Base-by-base conservation (phyloP, 176 grass and related monocot species). In the Bolboschoenus planiculmis region DNA sequence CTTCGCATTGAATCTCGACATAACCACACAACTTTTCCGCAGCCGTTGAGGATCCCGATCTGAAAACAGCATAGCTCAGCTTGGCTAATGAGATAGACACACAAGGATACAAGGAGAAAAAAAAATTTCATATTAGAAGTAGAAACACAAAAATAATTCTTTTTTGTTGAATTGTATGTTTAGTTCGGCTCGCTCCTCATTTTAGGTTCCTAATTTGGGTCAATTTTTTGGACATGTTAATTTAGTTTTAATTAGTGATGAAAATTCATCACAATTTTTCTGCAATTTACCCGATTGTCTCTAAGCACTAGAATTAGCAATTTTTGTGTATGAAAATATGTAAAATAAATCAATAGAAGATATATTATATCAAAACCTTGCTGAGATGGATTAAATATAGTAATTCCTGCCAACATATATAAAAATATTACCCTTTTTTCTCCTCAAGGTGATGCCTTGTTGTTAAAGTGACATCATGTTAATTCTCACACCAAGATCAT, bases 401-500 rank as follows among this genome's bases (percentile, higher is more conserved):
- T 21, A 7, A 3, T 21, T 56, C 18, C 53, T 53, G 18, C 8
- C 21, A 57, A n/a, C n/a, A n/a, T n/a, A n/a, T n/a, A n/a, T n/a
- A n/a, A n/a, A n/a, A n/a, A n/a, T 47, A 14, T 10, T 74, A 74
- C 70, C 42, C 5, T 74, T 26, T 18, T 74, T 9, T 47, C n/a
- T 47, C n/a, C 18, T 46, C 42, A 46, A 74, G 68, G 68, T 29
- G 37, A 10, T 29, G 10, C 39, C 65, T 35, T 70, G 14, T 30
- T 48, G 23, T 47, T 44, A 47, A 74, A 74, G 70, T 23, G 39
- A 48, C 70, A 74, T 74, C 70, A 74, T 74, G 40, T 74, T 74
- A 26, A 74, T 74, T 27, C 42, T 21, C n/a, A 74, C 42, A 6
- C 70, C 70, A 74, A 74, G 70, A 48, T 74, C 70, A 46, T 74